Evolutionary conservation across 495 filamentous ascomycete genomes (phyloP), one percentile per base, ranked within the genome.

Genomic region (Aspergillus incahuasiensis): DNA sequence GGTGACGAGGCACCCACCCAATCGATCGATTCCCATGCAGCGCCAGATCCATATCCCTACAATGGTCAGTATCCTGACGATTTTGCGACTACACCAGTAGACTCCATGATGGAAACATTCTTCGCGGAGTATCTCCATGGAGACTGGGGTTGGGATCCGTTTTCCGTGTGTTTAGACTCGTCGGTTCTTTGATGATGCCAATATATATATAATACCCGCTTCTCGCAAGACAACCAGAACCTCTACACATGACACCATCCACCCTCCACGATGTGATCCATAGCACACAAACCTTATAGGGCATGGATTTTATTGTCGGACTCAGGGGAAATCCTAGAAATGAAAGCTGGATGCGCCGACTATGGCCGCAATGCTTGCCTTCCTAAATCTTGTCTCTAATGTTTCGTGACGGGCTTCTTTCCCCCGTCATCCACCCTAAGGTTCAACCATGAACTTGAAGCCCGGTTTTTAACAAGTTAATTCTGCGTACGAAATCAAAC

Each of bases 91-190:
- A 32, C 32, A 7, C 18, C 47, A 2, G 54, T 63, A 19, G 64
- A 67, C 22, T 42, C 54, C 12, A 55, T 57, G 11, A 63, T 67
- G 64, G 61, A 63, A 28, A 60, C 43, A 18, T 67, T 67, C 24
- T 52, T 63, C 42, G 54, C 59, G 3, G 64, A 63, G 4, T 63
- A 56, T 46, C 21, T 67, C 20, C 61, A 67, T 13, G 61, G 60
- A 18, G 61, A 67, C 48, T 63, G 64, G 64, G 55, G 64, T 2
- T 67, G 64, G 64, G 64, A 63, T 25, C 59, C 64, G 9, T 62
- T 67, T 54, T 62, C 64, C 1, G 53, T 48, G 12, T 45, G 43
- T n/a, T 30, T 52, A 16, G 47, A 51, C 19, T 3, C 42, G 2
- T 24, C 42, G 8, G 22, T 44, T 5, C 42, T 22, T 13, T 44